Evolutionary conservation across 2,329 filamentous ascomycete genomes (phyloP).

Genomic region (Fusarium brachygibbosum): DNA sequence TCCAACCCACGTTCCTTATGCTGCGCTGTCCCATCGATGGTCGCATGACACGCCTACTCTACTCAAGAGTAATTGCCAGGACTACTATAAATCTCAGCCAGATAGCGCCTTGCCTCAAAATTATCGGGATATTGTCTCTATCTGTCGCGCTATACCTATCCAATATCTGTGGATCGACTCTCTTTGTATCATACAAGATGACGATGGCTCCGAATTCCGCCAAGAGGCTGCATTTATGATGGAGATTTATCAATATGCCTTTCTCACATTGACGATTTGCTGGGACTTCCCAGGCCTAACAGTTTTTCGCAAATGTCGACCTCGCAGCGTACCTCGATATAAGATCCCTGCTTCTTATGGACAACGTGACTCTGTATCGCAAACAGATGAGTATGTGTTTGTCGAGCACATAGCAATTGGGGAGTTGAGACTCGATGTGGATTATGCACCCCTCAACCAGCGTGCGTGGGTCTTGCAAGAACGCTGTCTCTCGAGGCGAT

Average conservation of each 20-base stretch:
- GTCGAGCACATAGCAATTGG: rapidly evolving
- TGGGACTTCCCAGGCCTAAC: background rate
- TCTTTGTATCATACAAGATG: background rate
- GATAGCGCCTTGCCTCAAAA: background rate
- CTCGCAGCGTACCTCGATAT: background rate
- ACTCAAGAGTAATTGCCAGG: rapidly evolving
- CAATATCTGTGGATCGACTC: slow-evolving; percentile 1
- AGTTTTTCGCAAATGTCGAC: rapidly evolving
- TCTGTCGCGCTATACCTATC: background rate
- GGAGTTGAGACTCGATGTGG: rapidly evolving
- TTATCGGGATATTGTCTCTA: background rate
- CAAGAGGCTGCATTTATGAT: background rate
- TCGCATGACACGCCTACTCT: rapidly evolving
- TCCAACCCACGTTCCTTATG: background rate
- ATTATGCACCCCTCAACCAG: background rate
- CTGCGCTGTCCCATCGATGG: background rate
- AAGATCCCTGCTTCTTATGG: rapidly evolving
- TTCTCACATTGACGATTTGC: background rate
- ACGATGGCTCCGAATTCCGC: rapidly evolving
- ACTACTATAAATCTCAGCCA: background rate
- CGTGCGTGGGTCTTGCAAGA: background rate
- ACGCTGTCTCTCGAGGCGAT: background rate
- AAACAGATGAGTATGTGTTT: background rate
- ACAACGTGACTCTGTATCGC: background rate
- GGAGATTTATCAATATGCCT: background rate